Percentiles rank a stretch among this genome's conserved stretches.
phyloP scores from a whole-genome alignment of 2,329 filamentous ascomycete genomes.

The Pseudofabraea citricarpa region DNA sequence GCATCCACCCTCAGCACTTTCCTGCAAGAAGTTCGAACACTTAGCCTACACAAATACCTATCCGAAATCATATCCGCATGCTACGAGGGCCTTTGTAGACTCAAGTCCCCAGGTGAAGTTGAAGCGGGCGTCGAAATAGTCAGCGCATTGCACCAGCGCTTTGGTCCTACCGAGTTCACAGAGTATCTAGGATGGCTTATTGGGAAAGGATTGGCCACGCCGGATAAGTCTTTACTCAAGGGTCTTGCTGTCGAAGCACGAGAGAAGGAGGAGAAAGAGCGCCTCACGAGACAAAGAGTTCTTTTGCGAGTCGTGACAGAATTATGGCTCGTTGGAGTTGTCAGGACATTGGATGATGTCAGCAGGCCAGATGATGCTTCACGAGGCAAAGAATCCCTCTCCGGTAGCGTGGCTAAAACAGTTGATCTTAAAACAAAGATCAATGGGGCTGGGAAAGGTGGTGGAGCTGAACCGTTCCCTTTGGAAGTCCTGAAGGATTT shows the following conservation, averaged over 20 bases:
- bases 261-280: conserved; percentile 94
- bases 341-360: conserved; percentile 73
- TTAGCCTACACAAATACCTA: conserved; percentile 93
- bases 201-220: conserved; percentile 84
- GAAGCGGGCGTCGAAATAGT: conserved; percentile 89
- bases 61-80: conserved; percentile 95
- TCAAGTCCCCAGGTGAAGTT: conserved; percentile 89
- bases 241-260: conserved; percentile 72
- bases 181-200: conserved; percentile 89
- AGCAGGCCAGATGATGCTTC: conserved; percentile 58
- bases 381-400: conserved; percentile 38
- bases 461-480: conserved; percentile 84
- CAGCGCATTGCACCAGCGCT: conserved; percentile 92
- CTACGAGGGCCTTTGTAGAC: conserved; percentile 87
- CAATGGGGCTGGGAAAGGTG: conserved; percentile 51
- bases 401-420: conserved; percentile 51
- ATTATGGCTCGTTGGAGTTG: conserved; percentile 86
- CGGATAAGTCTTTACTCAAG: conserved; percentile 81
- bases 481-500: conserved; percentile 97
- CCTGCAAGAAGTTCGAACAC: conserved; percentile 80
- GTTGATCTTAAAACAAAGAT: conserved; percentile 53
- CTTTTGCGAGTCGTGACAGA: conserved; percentile 89
- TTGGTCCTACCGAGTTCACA: conserved; percentile 86
- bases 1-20: conserved; percentile 76
- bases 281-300: conserved; percentile 77